A percentile compares a stretch with the other conserved stretches of the same genome.
These are phyloP conservation scores for Claviceps sp. DNA, from an alignment of 2,329 filamentous ascomycete species.

Conservation along the genomic window DNA sequence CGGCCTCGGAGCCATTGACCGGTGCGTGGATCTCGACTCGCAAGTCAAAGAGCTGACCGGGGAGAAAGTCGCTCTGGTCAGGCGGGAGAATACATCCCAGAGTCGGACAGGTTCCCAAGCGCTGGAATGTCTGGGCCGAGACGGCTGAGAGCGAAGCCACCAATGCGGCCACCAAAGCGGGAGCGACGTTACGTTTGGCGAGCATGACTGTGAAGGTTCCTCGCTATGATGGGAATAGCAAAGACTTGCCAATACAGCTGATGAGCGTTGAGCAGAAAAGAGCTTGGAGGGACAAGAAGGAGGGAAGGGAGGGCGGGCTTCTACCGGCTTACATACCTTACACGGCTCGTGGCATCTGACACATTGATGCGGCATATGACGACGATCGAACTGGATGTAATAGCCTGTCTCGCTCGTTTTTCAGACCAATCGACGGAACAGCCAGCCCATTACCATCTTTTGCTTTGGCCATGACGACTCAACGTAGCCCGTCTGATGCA, in stretches of 20 bases:
- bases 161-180: constrained; percentile 20
- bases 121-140: constrained; percentile 44
- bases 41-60: constrained; percentile 74
- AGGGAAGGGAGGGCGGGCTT: neutral
- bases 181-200: constrained; percentile 23
- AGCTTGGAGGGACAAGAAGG: too few relatives aligned
- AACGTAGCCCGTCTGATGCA: neutral
- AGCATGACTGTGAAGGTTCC: constrained; percentile 15
- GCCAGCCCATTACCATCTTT: too few relatives aligned
- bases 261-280: neutral
- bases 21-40: constrained; percentile 72
- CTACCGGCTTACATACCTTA: neutral
- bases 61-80: constrained; percentile 64
- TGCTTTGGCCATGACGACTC: neutral
- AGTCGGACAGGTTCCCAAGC: constrained; percentile 43
- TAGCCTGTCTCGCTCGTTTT: neutral
- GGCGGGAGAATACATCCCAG: constrained; percentile 48
- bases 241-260: neutral
- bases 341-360: neutral
- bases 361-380: neutral
- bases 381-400: neutral
- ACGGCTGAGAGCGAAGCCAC: constrained; percentile 24
- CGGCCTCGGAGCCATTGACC: constrained; percentile 70
- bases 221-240: neutral
- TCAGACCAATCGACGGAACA: constrained; percentile 1